A percentile compares a stretch with the other conserved stretches of the same genome.
These are phyloP conservation scores for Didymella keratinophila DNA, from an alignment of 2,329 filamentous ascomycete genomes.

Conservation along the genomic window DNA sequence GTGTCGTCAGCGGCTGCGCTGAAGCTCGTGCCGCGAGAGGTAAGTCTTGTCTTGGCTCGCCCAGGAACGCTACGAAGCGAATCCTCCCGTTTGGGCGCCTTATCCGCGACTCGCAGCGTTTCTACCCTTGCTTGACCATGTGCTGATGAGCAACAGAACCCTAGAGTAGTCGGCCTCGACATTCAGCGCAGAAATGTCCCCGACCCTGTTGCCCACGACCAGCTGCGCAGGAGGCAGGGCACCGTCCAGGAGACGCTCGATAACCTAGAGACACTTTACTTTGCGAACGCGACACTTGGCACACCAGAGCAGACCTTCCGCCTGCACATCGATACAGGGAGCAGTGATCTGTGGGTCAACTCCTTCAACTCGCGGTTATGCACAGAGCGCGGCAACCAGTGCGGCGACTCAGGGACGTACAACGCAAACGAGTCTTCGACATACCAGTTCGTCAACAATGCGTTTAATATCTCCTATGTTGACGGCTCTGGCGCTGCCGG, in stretches of 20 bases:
- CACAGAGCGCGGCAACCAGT: conserved; percentile 57
- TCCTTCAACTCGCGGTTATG: conserved; percentile 69
- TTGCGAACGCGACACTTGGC: conserved; percentile 64
- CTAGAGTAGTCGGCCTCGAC: conserved; percentile 59
- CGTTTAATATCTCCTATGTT: conserved; percentile 88
- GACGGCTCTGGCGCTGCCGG: conserved; percentile 80
- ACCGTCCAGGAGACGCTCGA: conserved; percentile 59
- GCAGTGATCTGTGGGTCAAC: conserved; percentile 73
- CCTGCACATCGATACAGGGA: conserved; percentile 69
- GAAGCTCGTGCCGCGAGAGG: conserved; percentile 43
- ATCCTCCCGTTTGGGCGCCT: conserved; percentile 21
- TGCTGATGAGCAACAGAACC: conserved; percentile 44
- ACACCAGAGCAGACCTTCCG: conserved; percentile 64
- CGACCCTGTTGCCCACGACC: conserved; percentile 58
- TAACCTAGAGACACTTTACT: conserved; percentile 68
- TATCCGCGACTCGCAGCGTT: conserved; percentile 4
- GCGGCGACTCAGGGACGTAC: conserved; percentile 71
- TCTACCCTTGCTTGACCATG: not conserved
- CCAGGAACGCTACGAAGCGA: conserved; percentile 26
- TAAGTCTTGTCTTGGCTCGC: conserved; percentile 43
- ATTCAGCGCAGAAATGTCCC: conserved; percentile 58
- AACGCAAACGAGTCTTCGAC: conserved; percentile 75
- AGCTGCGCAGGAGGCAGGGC: conserved; percentile 51
- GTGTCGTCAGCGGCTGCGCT: conserved; percentile 41
- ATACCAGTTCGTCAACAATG: conserved; percentile 73